Base-by-base conservation (phyloP, 768 basidiomycete species). In the Agaricus sinodeliciosus region DNA sequence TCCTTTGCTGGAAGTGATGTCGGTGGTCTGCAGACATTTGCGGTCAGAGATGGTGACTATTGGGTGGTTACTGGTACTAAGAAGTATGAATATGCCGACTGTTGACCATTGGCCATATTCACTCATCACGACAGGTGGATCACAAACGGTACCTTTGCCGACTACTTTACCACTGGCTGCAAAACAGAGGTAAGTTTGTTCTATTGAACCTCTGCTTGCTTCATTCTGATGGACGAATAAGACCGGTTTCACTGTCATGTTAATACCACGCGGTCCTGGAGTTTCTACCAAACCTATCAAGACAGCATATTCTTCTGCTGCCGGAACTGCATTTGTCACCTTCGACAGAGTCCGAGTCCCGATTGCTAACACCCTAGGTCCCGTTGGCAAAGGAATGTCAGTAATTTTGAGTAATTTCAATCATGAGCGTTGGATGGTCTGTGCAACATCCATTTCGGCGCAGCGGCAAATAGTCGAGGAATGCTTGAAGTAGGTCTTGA, bases 11-110 rank as follows among this genome's bases (percentile, higher is more conserved):
- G 90, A 15, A 89, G 87, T 59, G 90, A 93, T 59, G 90, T 93
- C 2, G 68, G 80, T 46, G 92, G 94, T 2, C 61, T 94, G 34
- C 92, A 82, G 74, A 97, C 87, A 53, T 87, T 84, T 1, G 94
- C 94, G 0, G 79, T 81, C 51, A 81, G 82, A 52, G 92, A 95
- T 60, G 94, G 92, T 1, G 82, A 89, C 58, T 71, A 84, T 39
- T 95, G 88, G 86, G 77, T 93, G 11, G 84, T 97, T 57, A 90
- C 85, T 39, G 95, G 95, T 15, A 94, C 92, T 5, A 97, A 97
- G 69, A 95, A 95, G 90, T 87, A 53, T 3, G 75, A 62, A 31
- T n/a, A 11, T 28, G 12, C 48, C 18, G 22, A 19, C 36, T 16
- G 51, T 31, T 3, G n/a, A 8, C 9, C 4, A 40, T 46, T 45